phyloP scores from a whole-genome alignment of 495 filamentous ascomycete species.

The Penicillium lividum region DNA sequence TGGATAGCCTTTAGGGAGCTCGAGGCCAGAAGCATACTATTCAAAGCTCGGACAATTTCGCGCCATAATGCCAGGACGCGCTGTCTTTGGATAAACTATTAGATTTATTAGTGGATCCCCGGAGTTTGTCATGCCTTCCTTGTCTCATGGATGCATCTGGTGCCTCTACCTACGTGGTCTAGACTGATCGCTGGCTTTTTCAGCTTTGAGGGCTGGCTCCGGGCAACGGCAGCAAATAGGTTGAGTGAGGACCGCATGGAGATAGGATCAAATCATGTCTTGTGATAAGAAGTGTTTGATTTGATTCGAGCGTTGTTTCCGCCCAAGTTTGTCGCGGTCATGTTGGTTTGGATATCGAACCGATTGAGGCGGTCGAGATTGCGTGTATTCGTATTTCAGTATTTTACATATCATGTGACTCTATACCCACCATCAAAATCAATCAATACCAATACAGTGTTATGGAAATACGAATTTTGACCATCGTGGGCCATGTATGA shows the following conservation, averaged over 20 bases:
- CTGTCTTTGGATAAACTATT: slow-evolving; percentile 46
- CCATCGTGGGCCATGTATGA: not conserved
- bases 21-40: slow-evolving; percentile 30
- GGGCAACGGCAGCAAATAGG: slow-evolving; percentile 35
- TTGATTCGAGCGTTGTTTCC: not conserved
- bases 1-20: not conserved
- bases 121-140: not conserved
- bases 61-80: slow-evolving; percentile 43
- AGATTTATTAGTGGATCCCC: slow-evolving; percentile 11
- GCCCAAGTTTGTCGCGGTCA: slow-evolving; percentile 6
- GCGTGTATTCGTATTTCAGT: not conserved
- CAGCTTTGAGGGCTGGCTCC: slow-evolving; percentile 34
- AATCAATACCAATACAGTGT: not conserved
- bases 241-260: slow-evolving; percentile 33
- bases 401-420: slow-evolving; percentile 6
- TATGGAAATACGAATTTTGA: not conserved
- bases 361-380: slow-evolving; percentile 10
- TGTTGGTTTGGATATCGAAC: not conserved
- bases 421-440: not conserved
- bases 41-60: slow-evolving; percentile 40
- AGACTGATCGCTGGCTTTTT: slow-evolving; percentile 42
- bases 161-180: slow-evolving; percentile 38
- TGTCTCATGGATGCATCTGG: not conserved
- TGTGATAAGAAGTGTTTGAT: not conserved
- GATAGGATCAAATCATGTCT: slow-evolving; percentile 73